These are phyloP conservation scores for Fraxinus velutina DNA, from an alignment of 305 asterid species.

Conservation along the genomic window DNA sequence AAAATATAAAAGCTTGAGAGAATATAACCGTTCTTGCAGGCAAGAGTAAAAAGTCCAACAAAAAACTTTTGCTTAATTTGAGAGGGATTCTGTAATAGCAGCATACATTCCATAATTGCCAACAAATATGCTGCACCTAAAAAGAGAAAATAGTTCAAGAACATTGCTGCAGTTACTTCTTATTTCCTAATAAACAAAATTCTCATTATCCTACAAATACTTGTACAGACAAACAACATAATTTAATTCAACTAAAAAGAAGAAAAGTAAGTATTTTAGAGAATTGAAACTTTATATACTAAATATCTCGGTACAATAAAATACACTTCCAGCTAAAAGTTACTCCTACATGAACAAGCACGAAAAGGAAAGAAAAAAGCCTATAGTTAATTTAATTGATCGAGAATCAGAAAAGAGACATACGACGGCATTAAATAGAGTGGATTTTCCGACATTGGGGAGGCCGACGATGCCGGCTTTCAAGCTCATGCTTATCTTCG, in stretches of 20 bases:
- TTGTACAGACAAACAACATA: background rate
- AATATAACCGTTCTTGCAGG: background rate
- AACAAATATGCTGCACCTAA: background rate
- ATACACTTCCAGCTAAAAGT: background rate
- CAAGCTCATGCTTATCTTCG: conserved; percentile 82
- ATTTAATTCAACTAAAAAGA: background rate
- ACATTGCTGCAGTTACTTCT: background rate
- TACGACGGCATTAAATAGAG: conserved; percentile 96
- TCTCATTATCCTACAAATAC: background rate
- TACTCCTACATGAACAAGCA: background rate
- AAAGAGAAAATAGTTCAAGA: background rate
- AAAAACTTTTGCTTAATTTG: background rate
- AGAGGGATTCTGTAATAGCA: background rate
- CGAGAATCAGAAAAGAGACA: conserved; percentile 17
- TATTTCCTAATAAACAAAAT: background rate
- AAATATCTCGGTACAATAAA: background rate
- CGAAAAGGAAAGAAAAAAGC: background rate
- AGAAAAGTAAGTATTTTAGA: background rate
- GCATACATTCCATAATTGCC: background rate
- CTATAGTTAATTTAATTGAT: background rate
- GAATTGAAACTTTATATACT: background rate
- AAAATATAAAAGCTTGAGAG: background rate
- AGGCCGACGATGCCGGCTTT: conserved; percentile 96
- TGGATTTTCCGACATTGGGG: conserved; percentile 96
- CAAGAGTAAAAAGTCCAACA: background rate